Conservation (phyloP, 306 rosid genomes). For the Hippophae rhamnoides region DNA sequence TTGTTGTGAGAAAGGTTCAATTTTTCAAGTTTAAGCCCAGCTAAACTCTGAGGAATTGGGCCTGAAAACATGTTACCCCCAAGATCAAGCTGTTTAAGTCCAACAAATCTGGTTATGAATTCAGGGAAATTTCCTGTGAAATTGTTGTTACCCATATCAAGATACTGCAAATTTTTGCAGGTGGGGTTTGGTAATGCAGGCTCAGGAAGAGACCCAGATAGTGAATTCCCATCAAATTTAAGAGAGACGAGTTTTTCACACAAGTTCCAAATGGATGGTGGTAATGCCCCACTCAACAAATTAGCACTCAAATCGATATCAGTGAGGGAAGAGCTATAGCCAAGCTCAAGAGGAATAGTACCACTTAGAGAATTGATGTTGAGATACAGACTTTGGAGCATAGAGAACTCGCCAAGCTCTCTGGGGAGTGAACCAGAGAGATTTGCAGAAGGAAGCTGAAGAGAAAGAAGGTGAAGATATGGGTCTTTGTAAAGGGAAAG, state of each 20-base stretch:
- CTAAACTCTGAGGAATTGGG: conserved; percentile 43
- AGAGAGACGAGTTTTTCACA: conserved; percentile 71
- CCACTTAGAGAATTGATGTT: conserved; percentile 64
- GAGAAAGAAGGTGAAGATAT: conserved; percentile 55
- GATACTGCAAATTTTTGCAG: conserved; percentile 47
- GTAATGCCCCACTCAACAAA: conserved; percentile 41
- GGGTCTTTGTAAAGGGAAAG: conserved; percentile 66
- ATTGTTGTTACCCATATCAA: conserved; percentile 68
- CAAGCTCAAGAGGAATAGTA: conserved; percentile 76
- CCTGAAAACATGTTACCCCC: conserved; percentile 59
- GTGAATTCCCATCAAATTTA: conserved; percentile 45
- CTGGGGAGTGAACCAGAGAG: conserved; percentile 83
- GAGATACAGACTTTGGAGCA: conserved; percentile 73
- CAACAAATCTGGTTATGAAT: conserved; percentile 50
- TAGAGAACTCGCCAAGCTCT: conserved; percentile 72
- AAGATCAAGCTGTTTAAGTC: conserved; percentile 65
- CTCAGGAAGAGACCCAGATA: conserved; percentile 58
- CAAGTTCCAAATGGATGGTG: conserved; percentile 82
- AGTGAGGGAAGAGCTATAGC: conserved; percentile 61
- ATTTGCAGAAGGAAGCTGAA: conserved; percentile 91
- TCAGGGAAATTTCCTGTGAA: conserved; percentile 76
- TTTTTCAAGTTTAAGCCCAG: conserved; percentile 52
- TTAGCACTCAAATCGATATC: conserved; percentile 71
- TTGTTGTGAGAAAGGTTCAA: conserved; percentile 84
- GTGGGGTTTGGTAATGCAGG: conserved; percentile 79